Evolutionary conservation across 2,329 filamentous ascomycete genomes (phyloP), one percentile per base, ranked within the genome.

Genomic region (Albophoma yamanashiensis): DNA sequence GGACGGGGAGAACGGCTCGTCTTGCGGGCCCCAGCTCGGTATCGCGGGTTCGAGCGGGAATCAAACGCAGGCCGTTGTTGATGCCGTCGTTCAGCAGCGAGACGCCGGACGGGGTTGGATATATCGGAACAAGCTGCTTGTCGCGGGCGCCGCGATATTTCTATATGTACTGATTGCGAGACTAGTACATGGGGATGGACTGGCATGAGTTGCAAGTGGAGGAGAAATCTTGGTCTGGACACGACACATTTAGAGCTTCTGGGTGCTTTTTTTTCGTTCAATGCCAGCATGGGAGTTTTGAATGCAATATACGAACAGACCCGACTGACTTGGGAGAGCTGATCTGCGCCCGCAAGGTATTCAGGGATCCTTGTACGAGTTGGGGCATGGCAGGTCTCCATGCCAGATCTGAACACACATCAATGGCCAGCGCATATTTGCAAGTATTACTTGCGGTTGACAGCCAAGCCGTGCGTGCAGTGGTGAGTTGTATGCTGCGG

Each of bases 101-200:
- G 87, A 94, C 65, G 91, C 88, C 2, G 90, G 91, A 0, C 86
- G 91, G 66, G 85, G 91, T 61, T 97, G 91, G 91, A 72, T 95
- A 64, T 82, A 85, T 65, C 83, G 86, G 63, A 90, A 97, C 76
- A 94, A 91, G 76, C 79, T 92, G 63, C 80, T 89, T 68, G 77
- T 96, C 55, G 81, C 85, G 1, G 83, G 89, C 11, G 85, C 80
- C 0, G 74, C 85, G 22, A 79, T 97, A 36, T 89, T 97, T 69
- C 75, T 88, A 20, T 97, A 97, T 74, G 92, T 96, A 14, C 75
- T 96, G 57, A 79, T 95, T 60, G 89, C 91, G 39, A 82, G 93
- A 66, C 73, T 96, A 17, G 74, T 96, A 40, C 85, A 86, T 47
- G 77, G 76, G 7, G 74, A 75, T 31, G 73, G 65, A 7, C 57